Conservation (phyloP, 345 rosid genomes). For the Excoecaria agallocha region DNA sequence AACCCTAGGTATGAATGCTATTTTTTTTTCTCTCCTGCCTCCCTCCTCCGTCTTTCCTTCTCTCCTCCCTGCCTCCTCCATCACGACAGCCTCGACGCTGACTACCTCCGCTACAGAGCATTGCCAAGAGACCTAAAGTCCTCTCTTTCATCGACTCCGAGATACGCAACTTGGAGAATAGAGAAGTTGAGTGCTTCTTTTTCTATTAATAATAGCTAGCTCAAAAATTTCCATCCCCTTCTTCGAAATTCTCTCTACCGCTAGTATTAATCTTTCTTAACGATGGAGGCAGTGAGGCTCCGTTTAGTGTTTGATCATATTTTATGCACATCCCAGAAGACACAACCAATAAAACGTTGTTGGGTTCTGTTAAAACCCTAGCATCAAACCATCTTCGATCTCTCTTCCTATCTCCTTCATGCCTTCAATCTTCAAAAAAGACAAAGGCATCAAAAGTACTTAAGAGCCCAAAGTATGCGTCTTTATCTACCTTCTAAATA, state of each 20-base stretch:
- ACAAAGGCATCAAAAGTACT: slow-evolving; percentile 63
- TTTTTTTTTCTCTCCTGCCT: too few species aligned
- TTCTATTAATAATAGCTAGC: background rate
- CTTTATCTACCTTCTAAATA: background rate
- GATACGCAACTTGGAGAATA: too few species aligned
- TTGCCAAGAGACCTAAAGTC: too few species aligned
- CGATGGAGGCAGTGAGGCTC: slow-evolving; percentile 53
- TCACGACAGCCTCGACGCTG: too few species aligned
- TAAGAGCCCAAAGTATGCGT: slow-evolving; percentile 58
- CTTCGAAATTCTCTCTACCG: background rate
- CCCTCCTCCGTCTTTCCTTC: too few species aligned
- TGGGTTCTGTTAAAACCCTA: slow-evolving; percentile 82
- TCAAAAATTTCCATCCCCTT: background rate
- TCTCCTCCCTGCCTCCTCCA: too few species aligned
- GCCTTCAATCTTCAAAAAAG: slow-evolving; percentile 71
- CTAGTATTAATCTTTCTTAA: slow-evolving; percentile 12
- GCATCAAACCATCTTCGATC: slow-evolving; percentile 60
- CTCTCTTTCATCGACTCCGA: too few species aligned
- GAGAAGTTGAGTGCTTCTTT: too few species aligned
- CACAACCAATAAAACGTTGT: slow-evolving; percentile 56
- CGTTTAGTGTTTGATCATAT: slow-evolving; percentile 55
- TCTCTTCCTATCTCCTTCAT: slow-evolving; percentile 53
- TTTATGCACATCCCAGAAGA: slow-evolving; percentile 56
- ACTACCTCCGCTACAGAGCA: too few species aligned
- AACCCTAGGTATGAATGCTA: too few species aligned